These are phyloP conservation scores for Fremontodendron californicum DNA, from an alignment of 345 rosid genomes.

Conservation along the genomic window DNA sequence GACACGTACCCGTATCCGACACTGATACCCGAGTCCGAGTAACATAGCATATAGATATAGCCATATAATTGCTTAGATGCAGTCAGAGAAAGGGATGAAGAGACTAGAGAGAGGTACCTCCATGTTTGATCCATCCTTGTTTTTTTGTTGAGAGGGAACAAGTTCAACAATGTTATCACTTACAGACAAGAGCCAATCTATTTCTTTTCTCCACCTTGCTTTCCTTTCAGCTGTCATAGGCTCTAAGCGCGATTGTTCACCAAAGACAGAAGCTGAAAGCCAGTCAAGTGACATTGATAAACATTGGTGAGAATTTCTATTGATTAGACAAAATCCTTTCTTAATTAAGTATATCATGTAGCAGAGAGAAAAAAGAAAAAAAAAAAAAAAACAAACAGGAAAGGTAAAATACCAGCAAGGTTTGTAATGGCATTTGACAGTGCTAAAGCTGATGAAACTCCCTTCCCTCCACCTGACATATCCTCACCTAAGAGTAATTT, in stretches of 20 bases:
- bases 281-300: neutral
- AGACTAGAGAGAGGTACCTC: conserved; percentile 42
- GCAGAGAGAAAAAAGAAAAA: neutral
- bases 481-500: conserved; percentile 71
- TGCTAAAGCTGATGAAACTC: conserved; percentile 73
- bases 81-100: neutral
- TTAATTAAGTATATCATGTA: neutral
- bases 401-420: conserved; percentile 29
- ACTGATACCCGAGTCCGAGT: no score
- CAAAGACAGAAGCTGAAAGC: conserved; percentile 40
- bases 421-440: conserved; percentile 52
- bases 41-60: neutral
- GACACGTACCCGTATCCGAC: no score
- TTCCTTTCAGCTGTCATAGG: conserved; percentile 61
- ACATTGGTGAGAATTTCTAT: neutral
- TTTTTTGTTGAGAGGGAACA: conserved; percentile 57
- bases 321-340: neutral
- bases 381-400: no score
- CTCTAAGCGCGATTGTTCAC: conserved; percentile 48
- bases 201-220: conserved; percentile 60
- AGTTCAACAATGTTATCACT: conserved; percentile 70
- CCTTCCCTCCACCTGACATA: conserved; percentile 75
- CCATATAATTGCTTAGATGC: neutral
- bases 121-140: conserved; percentile 51
- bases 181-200: conserved; percentile 66